These are phyloP conservation scores for Podila horticola DNA, from an alignment of 192 early-diverging fungal species.

Conservation along the genomic window DNA sequence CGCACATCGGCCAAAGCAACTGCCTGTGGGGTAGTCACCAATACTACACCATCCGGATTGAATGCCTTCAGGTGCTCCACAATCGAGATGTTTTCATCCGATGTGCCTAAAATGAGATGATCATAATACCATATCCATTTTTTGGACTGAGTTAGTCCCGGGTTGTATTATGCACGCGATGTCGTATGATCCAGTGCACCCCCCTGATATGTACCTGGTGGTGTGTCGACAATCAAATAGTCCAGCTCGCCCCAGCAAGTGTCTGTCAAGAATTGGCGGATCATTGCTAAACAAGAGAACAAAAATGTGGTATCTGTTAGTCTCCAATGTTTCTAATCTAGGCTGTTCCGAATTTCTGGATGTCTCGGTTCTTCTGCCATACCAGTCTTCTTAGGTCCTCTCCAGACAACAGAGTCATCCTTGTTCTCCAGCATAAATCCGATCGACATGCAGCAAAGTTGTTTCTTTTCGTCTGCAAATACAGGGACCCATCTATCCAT, in stretches of 20 bases:
- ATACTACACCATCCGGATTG: slow-evolving; percentile 85
- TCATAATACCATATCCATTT: neutral
- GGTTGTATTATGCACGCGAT: too few relatives aligned
- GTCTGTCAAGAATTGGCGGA: slow-evolving; percentile 95
- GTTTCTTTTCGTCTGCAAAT: slow-evolving; percentile 73
- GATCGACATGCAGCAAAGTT: slow-evolving; percentile 93
- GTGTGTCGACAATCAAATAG: slow-evolving; percentile 96
- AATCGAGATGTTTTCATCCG: slow-evolving; percentile 96
- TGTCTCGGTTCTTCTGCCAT: slow-evolving; percentile 5
- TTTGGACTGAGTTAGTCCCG: neutral
- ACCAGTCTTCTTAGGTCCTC: slow-evolving; percentile 98
- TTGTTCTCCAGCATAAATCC: slow-evolving; percentile 91
- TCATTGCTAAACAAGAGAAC: slow-evolving; percentile 79
- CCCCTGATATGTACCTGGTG: slow-evolving; percentile 65
- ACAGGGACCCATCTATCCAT: slow-evolving; percentile 79
- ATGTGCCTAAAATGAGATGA: slow-evolving; percentile 70
- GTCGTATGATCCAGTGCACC: neutral
- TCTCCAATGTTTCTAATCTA: too few relatives aligned
- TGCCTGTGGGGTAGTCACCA: slow-evolving; percentile 96
- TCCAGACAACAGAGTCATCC: slow-evolving; percentile 97
- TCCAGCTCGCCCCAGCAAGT: slow-evolving; percentile 98
- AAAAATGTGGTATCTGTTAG: neutral
- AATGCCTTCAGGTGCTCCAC: slow-evolving; percentile 90
- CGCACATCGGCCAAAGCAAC: slow-evolving; percentile 89
- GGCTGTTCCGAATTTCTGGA: too few relatives aligned